These are phyloP conservation scores for Metschnikowia chrysomelidarum DNA, from an alignment of 805 yeast genomes.

Conservation along the genomic window DNA sequence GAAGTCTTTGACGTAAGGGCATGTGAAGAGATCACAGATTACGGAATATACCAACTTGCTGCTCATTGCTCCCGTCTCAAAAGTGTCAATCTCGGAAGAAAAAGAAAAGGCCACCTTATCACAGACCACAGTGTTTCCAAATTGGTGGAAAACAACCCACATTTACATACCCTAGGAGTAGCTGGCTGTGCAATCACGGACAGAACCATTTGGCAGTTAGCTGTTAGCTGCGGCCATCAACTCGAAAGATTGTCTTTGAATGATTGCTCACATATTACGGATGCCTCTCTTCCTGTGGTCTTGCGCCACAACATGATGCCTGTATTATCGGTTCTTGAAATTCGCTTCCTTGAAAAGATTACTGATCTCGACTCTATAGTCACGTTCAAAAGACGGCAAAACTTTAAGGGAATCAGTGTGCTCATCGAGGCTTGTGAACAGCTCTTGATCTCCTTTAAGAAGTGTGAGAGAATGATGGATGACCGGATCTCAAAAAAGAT, in stretches of 20 bases:
- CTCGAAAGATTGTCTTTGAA: slow-evolving; percentile 72
- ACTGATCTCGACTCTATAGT: slow-evolving; percentile 63
- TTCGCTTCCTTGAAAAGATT: slow-evolving; percentile 58
- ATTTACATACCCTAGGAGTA: slow-evolving; percentile 69
- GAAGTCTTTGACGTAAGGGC: slow-evolving; percentile 76
- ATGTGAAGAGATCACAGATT: slow-evolving; percentile 74
- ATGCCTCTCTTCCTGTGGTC: slow-evolving; percentile 54
- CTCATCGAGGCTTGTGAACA: slow-evolving; percentile 78
- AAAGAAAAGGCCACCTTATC: slow-evolving; percentile 59
- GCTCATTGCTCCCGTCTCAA: slow-evolving; percentile 54
- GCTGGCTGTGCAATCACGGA: slow-evolving; percentile 88
- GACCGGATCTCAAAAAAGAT: slow-evolving; percentile 54
- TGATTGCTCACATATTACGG: slow-evolving; percentile 60
- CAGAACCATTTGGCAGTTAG: slow-evolving; percentile 76
- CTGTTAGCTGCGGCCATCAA: slow-evolving; percentile 45
- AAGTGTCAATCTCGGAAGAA: slow-evolving; percentile 78
- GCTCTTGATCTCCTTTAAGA: slow-evolving; percentile 55
- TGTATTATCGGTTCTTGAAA: slow-evolving; percentile 69
- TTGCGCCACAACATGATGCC: slow-evolving; percentile 33
- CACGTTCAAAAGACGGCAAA: slow-evolving; percentile 59
- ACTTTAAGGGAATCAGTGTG: slow-evolving; percentile 45
- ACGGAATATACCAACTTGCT: slow-evolving; percentile 69
- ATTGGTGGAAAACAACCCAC: slow-evolving; percentile 52
- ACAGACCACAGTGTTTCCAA: slow-evolving; percentile 67
- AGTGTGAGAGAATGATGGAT: slow-evolving; percentile 60